These are phyloP conservation scores for Friedmanniomyces endolithicus DNA, from an alignment of 495 filamentous ascomycete species.

Conservation along the genomic window DNA sequence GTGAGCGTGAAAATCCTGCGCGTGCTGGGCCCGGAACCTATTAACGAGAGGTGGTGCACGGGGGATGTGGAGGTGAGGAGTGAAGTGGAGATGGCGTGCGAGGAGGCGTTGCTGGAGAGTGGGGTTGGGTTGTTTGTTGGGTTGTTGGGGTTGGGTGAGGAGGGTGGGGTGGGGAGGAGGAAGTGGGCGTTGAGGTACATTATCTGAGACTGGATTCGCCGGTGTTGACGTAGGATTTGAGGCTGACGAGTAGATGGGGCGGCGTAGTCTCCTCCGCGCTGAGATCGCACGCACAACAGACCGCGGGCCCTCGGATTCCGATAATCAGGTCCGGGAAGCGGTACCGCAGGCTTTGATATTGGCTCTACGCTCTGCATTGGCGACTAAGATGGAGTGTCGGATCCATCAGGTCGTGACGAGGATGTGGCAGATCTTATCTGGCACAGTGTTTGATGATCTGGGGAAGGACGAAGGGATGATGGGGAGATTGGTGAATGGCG, in stretches of 20 bases:
- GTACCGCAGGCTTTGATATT: slow-evolving; percentile 2
- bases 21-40: slow-evolving; percentile 1
- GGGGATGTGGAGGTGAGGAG: not conserved
- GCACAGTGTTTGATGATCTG: slow-evolving; percentile 1
- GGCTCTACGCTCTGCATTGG: not conserved
- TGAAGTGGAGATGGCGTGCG: slow-evolving; percentile 7
- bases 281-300: slow-evolving; percentile 4
- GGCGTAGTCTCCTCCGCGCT: not conserved
- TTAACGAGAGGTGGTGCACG: not conserved
- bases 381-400: not conserved
- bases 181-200: not conserved
- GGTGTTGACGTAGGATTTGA: too few species aligned
- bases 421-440: slow-evolving; percentile 11
- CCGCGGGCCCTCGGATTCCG: not conserved
- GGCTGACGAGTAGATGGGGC: too few species aligned
- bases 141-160: not conserved
- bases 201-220: too few species aligned
- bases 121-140: slow-evolving; percentile 2
- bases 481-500: not conserved
- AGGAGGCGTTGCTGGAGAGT: slow-evolving; percentile 7
- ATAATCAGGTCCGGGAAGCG: not conserved
- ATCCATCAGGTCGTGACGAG: not conserved
- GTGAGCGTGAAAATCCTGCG: slow-evolving; percentile 1
- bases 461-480: not conserved
- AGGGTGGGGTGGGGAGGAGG: not conserved